phyloP scores from a whole-genome alignment of 139 green algal species.

The Edaphochlamys debaryana region DNA sequence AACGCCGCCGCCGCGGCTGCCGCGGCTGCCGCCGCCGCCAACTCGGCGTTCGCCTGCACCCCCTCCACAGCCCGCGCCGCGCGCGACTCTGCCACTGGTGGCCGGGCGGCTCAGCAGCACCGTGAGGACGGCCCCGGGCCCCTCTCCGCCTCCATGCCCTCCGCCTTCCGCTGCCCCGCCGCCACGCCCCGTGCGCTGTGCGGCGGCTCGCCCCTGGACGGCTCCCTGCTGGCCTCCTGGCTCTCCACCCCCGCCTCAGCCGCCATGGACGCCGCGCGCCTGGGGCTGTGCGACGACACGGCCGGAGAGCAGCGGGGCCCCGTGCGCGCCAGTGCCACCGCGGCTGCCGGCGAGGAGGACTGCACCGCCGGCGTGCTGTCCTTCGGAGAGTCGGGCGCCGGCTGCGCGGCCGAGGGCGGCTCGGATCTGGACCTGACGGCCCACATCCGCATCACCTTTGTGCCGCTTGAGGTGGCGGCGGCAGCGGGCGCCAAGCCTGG shows the following conservation, averaged over 20 bases:
- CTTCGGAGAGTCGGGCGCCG: no score
- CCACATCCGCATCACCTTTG: slow-evolving; percentile 19
- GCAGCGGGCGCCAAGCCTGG: no score
- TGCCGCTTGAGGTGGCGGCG: no score
- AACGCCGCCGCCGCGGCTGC: background rate
- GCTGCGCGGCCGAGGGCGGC: background rate
- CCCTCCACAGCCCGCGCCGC: no score
- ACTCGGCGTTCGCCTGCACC: background rate
- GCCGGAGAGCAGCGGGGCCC: no score
- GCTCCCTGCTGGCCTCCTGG: slow-evolving; percentile 31
- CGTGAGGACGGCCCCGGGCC: no score
- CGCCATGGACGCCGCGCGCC: background rate
- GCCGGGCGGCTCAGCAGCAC: no score
- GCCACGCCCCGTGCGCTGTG: no score
- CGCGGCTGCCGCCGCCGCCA: background rate
- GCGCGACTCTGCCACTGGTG: background rate
- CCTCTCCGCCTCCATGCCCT: no score
- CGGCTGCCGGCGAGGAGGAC: background rate
- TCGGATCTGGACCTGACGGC: background rate
- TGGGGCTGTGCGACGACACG: background rate
- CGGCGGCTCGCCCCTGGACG: no score
- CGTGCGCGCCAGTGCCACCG: no score
- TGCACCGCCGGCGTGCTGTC: background rate
- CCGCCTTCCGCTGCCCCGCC: background rate
- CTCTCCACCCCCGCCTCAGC: slow-evolving; percentile 24